phyloP scores from a whole-genome alignment of 2,329 filamentous ascomycete genomes.

The Beauveria scarabaeidicola region DNA sequence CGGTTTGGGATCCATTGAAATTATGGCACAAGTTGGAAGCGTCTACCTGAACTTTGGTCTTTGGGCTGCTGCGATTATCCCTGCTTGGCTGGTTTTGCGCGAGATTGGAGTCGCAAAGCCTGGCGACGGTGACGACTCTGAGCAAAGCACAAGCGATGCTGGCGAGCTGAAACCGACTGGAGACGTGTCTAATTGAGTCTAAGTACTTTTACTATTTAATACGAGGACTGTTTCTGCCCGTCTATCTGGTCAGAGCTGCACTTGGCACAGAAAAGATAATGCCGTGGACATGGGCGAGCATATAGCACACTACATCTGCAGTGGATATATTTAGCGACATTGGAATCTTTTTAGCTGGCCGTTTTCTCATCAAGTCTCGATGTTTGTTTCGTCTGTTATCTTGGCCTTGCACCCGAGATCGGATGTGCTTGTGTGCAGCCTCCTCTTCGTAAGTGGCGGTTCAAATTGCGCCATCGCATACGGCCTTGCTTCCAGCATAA shows the following conservation, averaged over 20 bases:
- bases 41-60: constrained; percentile 64
- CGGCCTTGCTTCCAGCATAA: not conserved
- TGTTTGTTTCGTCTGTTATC: not conserved
- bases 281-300: too few species aligned
- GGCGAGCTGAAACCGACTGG: not conserved
- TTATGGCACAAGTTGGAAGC: constrained; percentile 57
- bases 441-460: not conserved
- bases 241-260: too few species aligned
- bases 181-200: not conserved
- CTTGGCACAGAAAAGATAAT: too few species aligned
- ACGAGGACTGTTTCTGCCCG: too few species aligned
- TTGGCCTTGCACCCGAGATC: not conserved
- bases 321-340: too few species aligned
- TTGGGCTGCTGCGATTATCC: constrained; percentile 55
- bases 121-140: not conserved
- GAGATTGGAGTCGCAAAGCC: constrained; percentile 36
- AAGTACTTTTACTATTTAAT: too few species aligned
- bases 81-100: constrained; percentile 58
- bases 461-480: not conserved
- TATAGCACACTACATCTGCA: too few species aligned
- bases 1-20: constrained; percentile 50
- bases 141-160: not conserved
- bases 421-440: not conserved
- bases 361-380: not conserved
- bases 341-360: too few species aligned